Evolutionary conservation across 176 grass and related monocot species (phyloP).

Genomic region (Oryza rufipogon): DNA sequence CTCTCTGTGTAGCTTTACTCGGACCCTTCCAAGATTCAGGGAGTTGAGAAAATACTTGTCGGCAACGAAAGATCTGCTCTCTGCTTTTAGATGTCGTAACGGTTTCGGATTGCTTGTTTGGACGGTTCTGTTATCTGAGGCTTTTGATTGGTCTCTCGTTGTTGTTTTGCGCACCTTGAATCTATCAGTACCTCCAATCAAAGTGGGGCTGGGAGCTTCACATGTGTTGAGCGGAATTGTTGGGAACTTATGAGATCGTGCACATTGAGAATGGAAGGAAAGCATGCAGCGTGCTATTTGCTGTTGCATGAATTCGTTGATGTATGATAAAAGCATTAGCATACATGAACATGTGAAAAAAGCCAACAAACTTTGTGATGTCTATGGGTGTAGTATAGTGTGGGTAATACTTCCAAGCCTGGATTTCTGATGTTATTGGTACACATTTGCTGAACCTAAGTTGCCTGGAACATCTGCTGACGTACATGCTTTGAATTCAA

Average conservation of each 20-base stretch:
- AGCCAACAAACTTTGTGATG: background rate
- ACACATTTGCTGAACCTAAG: background rate
- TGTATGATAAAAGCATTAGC: background rate
- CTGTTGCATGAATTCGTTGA: background rate
- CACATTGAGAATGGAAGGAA: background rate
- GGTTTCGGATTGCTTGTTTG: background rate
- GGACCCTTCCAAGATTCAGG: background rate
- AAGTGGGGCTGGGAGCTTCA: slow-evolving; percentile 7
- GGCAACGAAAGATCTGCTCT: background rate
- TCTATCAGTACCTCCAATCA: background rate
- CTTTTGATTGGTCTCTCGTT: background rate
- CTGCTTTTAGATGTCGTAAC: slow-evolving; percentile 10
- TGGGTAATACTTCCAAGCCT: background rate
- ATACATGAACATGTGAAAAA: slow-evolving; percentile 11
- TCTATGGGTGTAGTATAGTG: background rate
- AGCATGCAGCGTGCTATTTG: background rate
- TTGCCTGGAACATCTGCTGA: background rate
- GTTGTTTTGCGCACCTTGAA: background rate
- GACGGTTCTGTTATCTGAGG: background rate
- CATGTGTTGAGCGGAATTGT: background rate
- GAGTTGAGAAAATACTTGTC: background rate
- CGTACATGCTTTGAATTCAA: background rate
- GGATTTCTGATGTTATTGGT: background rate
- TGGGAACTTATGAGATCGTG: slow-evolving; percentile 20
- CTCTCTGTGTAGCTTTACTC: background rate